These are phyloP conservation scores for Petrea volubilis DNA, from an alignment of 257 asterid species.

Conservation along the genomic window DNA sequence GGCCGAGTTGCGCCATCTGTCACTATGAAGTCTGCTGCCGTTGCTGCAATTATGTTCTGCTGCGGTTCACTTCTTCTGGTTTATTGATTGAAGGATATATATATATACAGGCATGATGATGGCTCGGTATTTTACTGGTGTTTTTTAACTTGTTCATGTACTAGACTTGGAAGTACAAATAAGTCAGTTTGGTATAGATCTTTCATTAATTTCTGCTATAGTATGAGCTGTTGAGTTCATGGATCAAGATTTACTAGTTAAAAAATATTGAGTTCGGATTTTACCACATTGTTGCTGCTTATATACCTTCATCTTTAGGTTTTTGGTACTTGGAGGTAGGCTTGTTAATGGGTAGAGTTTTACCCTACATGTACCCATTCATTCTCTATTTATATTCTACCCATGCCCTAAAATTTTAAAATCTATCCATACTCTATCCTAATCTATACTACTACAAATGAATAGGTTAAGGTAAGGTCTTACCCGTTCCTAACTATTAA, in stretches of 20 bases:
- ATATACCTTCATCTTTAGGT: neutral
- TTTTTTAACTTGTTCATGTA: neutral
- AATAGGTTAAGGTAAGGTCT: too few species aligned
- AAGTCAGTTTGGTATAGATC: neutral
- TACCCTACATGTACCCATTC: too few species aligned
- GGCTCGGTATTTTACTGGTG: too few species aligned
- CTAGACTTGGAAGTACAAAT: neutral
- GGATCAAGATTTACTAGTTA: neutral
- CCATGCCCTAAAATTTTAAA: too few species aligned
- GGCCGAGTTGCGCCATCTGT: slow-evolving; percentile 37
- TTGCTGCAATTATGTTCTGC: slow-evolving; percentile 9
- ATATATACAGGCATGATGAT: too few species aligned
- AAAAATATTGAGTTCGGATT: neutral
- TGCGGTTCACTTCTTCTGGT: slow-evolving; percentile 25
- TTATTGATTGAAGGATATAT: slow-evolving; percentile 4
- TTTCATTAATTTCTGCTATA: neutral
- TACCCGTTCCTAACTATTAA: too few species aligned
- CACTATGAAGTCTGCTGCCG: slow-evolving; percentile 21
- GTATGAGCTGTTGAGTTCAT: neutral
- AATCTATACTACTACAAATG: too few species aligned
- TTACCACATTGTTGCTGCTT: neutral
- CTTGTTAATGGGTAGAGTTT: too few species aligned
- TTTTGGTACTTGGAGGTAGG: neutral
- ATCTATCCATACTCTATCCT: too few species aligned
- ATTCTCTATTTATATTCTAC: too few species aligned